A percentile compares a stretch with the other conserved stretches of the same genome.
phyloP scores from a whole-genome alignment of 2,329 filamentous ascomycete genomes.

The Zasmidium cellare region DNA sequence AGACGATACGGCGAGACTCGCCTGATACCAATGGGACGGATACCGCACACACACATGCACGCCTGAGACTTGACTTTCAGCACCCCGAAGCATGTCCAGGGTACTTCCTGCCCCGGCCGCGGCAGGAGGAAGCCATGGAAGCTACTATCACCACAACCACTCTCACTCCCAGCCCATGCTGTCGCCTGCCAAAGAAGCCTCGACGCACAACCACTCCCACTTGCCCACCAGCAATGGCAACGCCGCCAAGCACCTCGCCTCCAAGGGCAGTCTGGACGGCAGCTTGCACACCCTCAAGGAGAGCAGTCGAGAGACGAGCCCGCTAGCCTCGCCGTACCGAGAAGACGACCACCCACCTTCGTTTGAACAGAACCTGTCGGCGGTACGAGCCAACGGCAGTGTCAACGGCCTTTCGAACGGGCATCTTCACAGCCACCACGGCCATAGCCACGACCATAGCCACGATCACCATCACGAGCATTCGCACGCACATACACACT shows the following conservation, averaged over 20 bases:
- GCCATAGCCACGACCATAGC: constrained; percentile 9
- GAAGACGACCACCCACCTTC: constrained; percentile 13
- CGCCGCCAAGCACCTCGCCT: constrained; percentile 21
- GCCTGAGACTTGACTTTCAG: neutral
- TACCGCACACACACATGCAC: too few relatives aligned
- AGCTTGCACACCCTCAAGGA: constrained; percentile 31
- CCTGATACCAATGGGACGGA: neutral
- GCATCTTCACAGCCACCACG: constrained; percentile 8
- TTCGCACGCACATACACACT: constrained; percentile 31
- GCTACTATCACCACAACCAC: constrained; percentile 15
- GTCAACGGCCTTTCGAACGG: constrained; percentile 7
- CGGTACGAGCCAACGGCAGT: constrained; percentile 23
- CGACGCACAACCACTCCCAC: neutral
- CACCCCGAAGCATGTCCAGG: neutral
- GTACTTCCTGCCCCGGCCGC: neutral
- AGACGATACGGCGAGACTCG: neutral
- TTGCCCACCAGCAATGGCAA: constrained; percentile 7
- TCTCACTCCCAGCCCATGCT: constrained; percentile 10
- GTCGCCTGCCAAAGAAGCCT: neutral
- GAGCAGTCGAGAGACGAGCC: constrained; percentile 31
- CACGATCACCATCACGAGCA: constrained; percentile 22
- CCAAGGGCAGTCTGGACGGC: constrained; percentile 26
- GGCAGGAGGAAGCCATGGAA: constrained; percentile 18
- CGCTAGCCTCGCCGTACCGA: constrained; percentile 23
- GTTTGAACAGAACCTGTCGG: constrained; percentile 23